Evolutionary conservation across 2,329 filamentous ascomycete species (phyloP).

Genomic region (Sarocladium oryzae): DNA sequence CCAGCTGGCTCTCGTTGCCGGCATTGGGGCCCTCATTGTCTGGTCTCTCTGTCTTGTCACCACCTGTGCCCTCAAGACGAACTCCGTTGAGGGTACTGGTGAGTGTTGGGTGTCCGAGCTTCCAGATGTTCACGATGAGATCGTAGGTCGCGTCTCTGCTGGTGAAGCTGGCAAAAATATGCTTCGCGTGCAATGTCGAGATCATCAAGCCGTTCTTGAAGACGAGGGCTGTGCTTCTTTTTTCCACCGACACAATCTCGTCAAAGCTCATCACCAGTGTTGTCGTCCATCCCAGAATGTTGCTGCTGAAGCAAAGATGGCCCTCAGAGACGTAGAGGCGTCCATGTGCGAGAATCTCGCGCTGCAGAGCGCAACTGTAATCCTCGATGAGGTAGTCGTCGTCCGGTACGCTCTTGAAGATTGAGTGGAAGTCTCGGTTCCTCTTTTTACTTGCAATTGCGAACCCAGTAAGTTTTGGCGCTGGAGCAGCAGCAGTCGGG

Average conservation of each 20-base stretch:
- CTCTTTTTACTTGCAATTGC: conserved; percentile 94
- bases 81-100: conserved; percentile 90
- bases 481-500: conserved; percentile 48
- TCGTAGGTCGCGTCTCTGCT: conserved; percentile 95
- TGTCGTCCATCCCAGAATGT: conserved; percentile 96
- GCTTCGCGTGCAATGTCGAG: conserved; percentile 88
- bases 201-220: conserved; percentile 98
- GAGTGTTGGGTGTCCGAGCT: conserved; percentile 86
- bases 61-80: conserved; percentile 70
- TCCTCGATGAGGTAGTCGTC: conserved; percentile 98
- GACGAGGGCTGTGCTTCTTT: conserved; percentile 87
- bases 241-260: conserved; percentile 93
- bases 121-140: conserved; percentile 96
- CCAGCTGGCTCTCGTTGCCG: conserved; percentile 40
- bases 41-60: conserved; percentile 86
- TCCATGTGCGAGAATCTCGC: conserved; percentile 91
- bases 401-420: conserved; percentile 95
- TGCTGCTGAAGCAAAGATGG: conserved; percentile 97
- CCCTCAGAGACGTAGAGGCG: conserved; percentile 94
- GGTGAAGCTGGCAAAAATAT: conserved; percentile 92
- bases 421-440: conserved; percentile 86
- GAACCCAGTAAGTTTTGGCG: conserved; percentile 83
- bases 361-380: conserved; percentile 92
- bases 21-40: conserved; percentile 35
- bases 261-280: conserved; percentile 98